A percentile compares a stretch with the other conserved stretches of the same genome.
Evolutionary conservation across 257 asterid species (phyloP).

Genomic region (Nemophila menziesii): DNA sequence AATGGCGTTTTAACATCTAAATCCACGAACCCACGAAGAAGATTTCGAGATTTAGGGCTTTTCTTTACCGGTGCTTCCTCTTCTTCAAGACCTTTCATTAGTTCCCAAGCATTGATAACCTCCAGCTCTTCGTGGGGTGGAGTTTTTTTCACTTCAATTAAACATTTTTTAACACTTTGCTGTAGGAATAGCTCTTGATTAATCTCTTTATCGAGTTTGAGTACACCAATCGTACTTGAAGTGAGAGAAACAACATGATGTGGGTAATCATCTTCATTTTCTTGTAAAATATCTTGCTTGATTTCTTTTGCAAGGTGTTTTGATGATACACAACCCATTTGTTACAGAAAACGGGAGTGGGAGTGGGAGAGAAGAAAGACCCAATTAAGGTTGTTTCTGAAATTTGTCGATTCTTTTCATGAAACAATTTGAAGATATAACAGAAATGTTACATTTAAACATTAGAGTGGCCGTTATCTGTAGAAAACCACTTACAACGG

Average conservation of each 20-base stretch:
- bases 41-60: slow-evolving; percentile 46
- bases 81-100: slow-evolving; percentile 90
- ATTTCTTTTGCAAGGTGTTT: slow-evolving; percentile 32
- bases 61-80: slow-evolving; percentile 26
- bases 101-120: slow-evolving; percentile 84
- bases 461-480: slow-evolving; percentile 39
- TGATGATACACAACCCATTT: slow-evolving; percentile 88
- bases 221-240: slow-evolving; percentile 73
- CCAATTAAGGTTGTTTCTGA: slow-evolving; percentile 11
- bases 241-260: slow-evolving; percentile 83
- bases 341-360: slow-evolving; percentile 4
- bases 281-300: slow-evolving; percentile 17
- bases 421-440: background rate
- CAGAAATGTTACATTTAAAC: slow-evolving; percentile 15
- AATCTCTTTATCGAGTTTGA: slow-evolving; percentile 44
- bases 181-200: slow-evolving; percentile 1
- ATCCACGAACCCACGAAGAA: slow-evolving; percentile 28
- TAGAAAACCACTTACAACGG: slow-evolving; percentile 54
- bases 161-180: slow-evolving; percentile 12
- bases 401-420: slow-evolving; percentile 7
- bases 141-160: slow-evolving; percentile 23
- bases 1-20: slow-evolving; percentile 49
- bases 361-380: slow-evolving; percentile 5
- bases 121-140: slow-evolving; percentile 50
- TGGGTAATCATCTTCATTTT: slow-evolving; percentile 21